Conservation (phyloP, 345 rosid species). For the Eucalyptus tenuipes region DNA sequence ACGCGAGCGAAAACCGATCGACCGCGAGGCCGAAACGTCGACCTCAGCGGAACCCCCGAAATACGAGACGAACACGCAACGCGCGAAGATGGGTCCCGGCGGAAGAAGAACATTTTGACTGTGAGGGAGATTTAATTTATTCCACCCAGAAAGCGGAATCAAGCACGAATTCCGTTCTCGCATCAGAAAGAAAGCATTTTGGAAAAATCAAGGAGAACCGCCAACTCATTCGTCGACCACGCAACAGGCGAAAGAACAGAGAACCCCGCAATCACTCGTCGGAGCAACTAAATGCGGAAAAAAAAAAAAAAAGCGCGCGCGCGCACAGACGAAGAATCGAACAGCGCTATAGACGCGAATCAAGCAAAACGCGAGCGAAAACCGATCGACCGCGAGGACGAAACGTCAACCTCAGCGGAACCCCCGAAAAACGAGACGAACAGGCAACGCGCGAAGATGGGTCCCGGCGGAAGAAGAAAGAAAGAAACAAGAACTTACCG, state of each 20-base stretch:
- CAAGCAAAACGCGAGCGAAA: neutral
- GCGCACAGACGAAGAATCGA: neutral
- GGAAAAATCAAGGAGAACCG: neutral
- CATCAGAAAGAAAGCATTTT: neutral
- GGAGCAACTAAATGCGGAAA: neutral
- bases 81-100: neutral
- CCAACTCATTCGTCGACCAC: neutral
- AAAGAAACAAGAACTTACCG: constrained; percentile 12
- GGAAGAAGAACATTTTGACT: neutral
- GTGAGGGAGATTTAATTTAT: neutral
- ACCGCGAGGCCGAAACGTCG: neutral
- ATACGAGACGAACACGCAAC: neutral
- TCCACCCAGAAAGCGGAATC: neutral
- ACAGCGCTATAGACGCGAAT: neutral
- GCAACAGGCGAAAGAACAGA: neutral
- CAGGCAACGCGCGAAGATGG: neutral
- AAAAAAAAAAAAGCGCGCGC: neutral
- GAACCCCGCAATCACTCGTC: neutral
- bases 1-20: neutral
- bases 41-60: neutral
- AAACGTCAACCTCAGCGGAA: neutral
- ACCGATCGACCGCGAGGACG: neutral
- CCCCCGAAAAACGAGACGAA: neutral
- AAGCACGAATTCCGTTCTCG: neutral
- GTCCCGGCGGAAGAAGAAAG: neutral